These are phyloP conservation scores for Rhodotorula taiwanensis DNA, from an alignment of 768 basidiomycete genomes.

Conservation along the genomic window DNA sequence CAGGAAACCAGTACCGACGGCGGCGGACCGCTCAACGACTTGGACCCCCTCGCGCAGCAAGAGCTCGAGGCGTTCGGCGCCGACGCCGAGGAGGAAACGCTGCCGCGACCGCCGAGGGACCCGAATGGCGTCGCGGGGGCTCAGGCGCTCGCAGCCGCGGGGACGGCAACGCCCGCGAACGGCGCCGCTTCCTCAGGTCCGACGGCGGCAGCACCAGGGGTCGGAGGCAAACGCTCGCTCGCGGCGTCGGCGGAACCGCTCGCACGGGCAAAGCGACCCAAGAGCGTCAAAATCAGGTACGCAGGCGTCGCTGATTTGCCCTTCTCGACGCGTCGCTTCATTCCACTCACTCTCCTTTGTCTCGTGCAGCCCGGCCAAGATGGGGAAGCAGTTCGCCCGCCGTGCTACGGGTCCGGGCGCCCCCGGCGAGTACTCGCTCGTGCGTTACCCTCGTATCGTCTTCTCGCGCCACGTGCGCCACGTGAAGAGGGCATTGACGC, in stretches of 20 bases:
- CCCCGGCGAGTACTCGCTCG: constrained; percentile 3
- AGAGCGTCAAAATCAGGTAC: constrained; percentile 38
- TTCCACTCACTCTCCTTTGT: neutral
- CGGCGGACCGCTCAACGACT: neutral
- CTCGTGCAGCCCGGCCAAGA: constrained; percentile 23
- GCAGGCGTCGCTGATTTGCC: no score
- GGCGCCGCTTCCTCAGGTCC: neutral
- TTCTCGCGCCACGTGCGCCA: no score
- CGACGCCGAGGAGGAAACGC: constrained; percentile 11
- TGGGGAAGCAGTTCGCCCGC: constrained; percentile 25
- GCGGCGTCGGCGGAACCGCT: constrained; percentile 23
- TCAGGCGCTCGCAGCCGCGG: neutral
- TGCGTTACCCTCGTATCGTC: neutral
- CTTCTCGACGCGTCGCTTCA: no score
- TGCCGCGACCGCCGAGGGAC: constrained; percentile 22
- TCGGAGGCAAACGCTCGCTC: constrained; percentile 8
- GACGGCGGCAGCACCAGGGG: neutral
- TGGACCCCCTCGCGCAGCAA: constrained; percentile 21
- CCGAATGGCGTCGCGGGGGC: constrained; percentile 4
- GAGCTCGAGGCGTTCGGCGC: constrained; percentile 25
- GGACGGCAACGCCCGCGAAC: neutral
- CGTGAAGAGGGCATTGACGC: no score
- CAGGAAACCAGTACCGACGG: neutral
- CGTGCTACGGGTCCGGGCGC: constrained; percentile 1
- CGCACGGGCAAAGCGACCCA: constrained; percentile 36